Conservation (phyloP, 345 rosid genomes). For the Melaleuca quinquenervia region DNA sequence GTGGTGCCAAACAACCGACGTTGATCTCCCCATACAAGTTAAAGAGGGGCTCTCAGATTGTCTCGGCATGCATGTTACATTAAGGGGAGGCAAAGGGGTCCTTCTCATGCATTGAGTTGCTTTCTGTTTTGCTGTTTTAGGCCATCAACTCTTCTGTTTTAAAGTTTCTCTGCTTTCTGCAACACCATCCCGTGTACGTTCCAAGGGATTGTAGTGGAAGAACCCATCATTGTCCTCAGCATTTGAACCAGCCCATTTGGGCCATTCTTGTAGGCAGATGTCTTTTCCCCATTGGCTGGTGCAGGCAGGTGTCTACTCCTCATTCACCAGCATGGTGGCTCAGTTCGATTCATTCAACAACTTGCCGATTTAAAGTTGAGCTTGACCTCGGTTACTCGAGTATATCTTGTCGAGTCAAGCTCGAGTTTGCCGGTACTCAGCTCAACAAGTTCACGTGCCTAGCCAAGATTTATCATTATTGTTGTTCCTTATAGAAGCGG, state of each 20-base stretch:
- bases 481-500: neutral
- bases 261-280: neutral
- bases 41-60: neutral
- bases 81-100: neutral
- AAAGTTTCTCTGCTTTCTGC: neutral
- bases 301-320: neutral
- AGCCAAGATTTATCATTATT: neutral
- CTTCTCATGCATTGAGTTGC: neutral
- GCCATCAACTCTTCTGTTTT: neutral
- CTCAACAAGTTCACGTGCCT: neutral
- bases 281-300: neutral
- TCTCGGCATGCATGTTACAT: neutral
- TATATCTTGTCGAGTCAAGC: neutral
- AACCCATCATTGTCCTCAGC: neutral
- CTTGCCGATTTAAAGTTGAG: neutral
- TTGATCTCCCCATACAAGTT: neutral
- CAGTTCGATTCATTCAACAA: too few relatives aligned
- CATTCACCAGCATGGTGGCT: too few relatives aligned
- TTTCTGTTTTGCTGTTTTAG: neutral
- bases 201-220: neutral
- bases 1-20: neutral
- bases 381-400: neutral
- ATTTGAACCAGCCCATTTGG: neutral
- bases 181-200: neutral
- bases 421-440: neutral